Evolutionary conservation across 176 grass and related monocot species (phyloP).

Genomic region (Musa acuminata): DNA sequence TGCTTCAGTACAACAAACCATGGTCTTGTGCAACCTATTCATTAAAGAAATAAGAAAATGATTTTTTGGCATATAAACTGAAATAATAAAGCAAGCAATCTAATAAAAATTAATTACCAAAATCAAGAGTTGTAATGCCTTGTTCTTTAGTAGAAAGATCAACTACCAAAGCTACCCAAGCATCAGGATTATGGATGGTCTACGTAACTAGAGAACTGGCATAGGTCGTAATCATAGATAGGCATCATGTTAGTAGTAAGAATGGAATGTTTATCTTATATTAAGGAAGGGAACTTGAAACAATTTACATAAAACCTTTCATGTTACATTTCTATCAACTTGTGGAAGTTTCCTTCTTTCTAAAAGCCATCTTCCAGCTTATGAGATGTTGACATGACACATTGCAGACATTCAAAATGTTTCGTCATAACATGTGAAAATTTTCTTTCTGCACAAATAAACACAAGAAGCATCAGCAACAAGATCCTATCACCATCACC

Average conservation of each 20-base stretch:
- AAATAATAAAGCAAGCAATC: conserved; percentile 7
- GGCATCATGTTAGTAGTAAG: neutral
- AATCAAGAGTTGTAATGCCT: conserved; percentile 76
- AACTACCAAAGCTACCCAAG: conserved; percentile 66
- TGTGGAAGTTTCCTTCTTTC: conserved; percentile 63
- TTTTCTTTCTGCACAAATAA: neutral
- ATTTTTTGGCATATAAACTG: neutral
- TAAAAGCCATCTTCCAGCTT: conserved; percentile 83
- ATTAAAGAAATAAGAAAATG: neutral
- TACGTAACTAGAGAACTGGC: conserved; percentile 55
- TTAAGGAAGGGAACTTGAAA: neutral
- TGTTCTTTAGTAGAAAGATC: conserved; percentile 71
- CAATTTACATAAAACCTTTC: neutral
- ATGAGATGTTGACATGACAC: conserved; percentile 93
- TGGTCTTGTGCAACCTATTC: conserved; percentile 68
- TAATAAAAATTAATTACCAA: conserved; percentile 45
- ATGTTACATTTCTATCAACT: conserved; percentile 67
- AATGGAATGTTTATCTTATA: conserved; percentile 7
- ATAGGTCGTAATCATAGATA: conserved; percentile 40
- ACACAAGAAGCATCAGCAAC: neutral
- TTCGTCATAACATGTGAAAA: conserved; percentile 4
- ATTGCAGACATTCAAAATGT: conserved; percentile 30
- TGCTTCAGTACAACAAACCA: no score
- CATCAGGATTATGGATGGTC: conserved; percentile 73
- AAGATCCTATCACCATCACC: conserved; percentile 27